Evolutionary conservation across 495 filamentous ascomycete species (phyloP).

Genomic region (Penicillium salamii): DNA sequence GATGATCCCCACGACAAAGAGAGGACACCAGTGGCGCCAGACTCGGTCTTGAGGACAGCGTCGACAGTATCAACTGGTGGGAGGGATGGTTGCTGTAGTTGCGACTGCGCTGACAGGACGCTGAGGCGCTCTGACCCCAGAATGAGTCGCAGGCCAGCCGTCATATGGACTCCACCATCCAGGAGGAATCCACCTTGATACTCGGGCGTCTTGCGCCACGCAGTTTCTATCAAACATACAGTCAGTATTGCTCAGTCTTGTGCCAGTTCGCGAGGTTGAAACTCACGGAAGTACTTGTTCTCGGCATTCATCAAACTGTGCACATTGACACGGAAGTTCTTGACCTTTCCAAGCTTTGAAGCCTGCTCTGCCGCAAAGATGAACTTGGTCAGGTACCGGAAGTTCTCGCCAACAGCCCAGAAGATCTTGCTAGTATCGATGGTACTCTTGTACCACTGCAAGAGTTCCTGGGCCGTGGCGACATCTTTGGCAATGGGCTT

Average conservation of each 20-base stretch:
- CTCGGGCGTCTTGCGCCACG: conserved; percentile 69
- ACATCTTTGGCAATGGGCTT: conserved; percentile 76
- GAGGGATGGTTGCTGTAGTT: conserved; percentile 57
- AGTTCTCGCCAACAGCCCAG: conserved; percentile 76
- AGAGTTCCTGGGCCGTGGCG: conserved; percentile 56
- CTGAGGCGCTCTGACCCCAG: conserved; percentile 49
- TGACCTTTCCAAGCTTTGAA: conserved; percentile 57
- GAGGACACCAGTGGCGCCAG: conserved; percentile 62
- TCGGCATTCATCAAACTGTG: conserved; percentile 53
- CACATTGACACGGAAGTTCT: conserved; percentile 59
- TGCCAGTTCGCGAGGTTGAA: neutral
- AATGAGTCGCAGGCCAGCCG: conserved; percentile 60
- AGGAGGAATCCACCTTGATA: conserved; percentile 78
- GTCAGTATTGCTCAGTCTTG: conserved; percentile 5
- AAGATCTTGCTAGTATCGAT: conserved; percentile 45
- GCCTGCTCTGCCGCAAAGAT: conserved; percentile 56
- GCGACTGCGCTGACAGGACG: conserved; percentile 56
- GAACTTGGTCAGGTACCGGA: conserved; percentile 61
- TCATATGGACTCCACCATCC: conserved; percentile 73
- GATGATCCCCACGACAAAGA: conserved; percentile 64
- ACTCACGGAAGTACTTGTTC: conserved; percentile 55
- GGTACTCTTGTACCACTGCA: conserved; percentile 57
- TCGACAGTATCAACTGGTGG: conserved; percentile 74
- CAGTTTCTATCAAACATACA: conserved; percentile 46
- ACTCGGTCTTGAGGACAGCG: conserved; percentile 56